Percentiles rank a stretch among this genome's conserved stretches.
phyloP scores from a whole-genome alignment of 441 rosid genomes.

The Jatropha multifida region DNA sequence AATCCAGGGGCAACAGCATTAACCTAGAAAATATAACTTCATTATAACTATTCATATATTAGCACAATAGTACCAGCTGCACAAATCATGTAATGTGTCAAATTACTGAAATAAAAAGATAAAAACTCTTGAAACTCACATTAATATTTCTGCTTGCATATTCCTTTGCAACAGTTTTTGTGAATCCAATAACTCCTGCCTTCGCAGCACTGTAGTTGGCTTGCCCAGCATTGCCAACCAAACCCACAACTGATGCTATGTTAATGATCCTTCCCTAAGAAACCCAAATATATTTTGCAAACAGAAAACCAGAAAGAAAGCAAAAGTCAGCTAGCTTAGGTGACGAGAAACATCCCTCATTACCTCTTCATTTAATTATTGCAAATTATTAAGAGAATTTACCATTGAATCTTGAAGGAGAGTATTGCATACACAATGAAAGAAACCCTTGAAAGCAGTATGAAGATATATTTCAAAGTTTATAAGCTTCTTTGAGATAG shows the following conservation, averaged over 20 bases:
- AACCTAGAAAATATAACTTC: conserved; percentile 42
- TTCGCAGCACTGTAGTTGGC: conserved; percentile 97
- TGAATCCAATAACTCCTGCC: conserved; percentile 92
- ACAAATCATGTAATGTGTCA: neutral
- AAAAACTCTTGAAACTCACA: conserved; percentile 35
- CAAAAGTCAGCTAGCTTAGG: neutral
- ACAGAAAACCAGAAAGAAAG: conserved; percentile 1
- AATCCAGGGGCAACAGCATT: conserved; percentile 94
- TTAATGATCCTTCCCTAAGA: conserved; percentile 84
- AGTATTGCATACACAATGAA: neutral
- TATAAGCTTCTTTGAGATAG: no score
- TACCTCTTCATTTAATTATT: neutral
- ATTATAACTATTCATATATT: neutral
- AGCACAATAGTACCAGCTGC: neutral
- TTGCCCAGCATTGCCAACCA: conserved; percentile 89
- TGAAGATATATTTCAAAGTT: no score
- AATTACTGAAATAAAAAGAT: neutral
- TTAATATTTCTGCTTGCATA: conserved; percentile 84
- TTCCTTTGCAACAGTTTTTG: conserved; percentile 87
- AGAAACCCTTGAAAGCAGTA: neutral
- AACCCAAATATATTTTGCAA: conserved; percentile 3
- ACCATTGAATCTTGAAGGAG: neutral
- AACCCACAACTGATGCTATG: conserved; percentile 86
- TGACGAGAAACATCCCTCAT: neutral
- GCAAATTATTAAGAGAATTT: neutral